Percentiles rank a stretch among this genome's conserved stretches.
These are phyloP conservation scores for Irpex lacteus DNA, from an alignment of 1,284 basidiomycete species.

Conservation along the genomic window DNA sequence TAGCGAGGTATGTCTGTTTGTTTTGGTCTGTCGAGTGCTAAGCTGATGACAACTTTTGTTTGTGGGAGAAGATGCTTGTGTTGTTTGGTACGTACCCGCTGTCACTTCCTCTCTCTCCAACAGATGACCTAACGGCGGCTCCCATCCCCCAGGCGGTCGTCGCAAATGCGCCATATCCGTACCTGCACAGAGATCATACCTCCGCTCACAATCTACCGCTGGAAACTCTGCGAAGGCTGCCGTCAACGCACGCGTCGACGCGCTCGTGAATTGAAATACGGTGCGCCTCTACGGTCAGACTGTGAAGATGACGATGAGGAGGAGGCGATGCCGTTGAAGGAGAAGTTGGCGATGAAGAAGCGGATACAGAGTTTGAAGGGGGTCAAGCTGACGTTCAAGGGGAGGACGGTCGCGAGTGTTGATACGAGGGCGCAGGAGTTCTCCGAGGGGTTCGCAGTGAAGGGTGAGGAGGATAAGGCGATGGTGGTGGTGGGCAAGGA, in stretches of 20 bases:
- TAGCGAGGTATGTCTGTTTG: too few relatives aligned
- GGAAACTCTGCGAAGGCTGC: constrained; percentile 36
- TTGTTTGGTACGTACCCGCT: not conserved
- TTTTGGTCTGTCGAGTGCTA: too few relatives aligned
- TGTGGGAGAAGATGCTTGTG: not conserved
- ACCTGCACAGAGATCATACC: constrained; percentile 37
- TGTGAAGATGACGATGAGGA: constrained; percentile 8
- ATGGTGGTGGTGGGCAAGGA: not conserved
- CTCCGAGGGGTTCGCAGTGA: too few relatives aligned
- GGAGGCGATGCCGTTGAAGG: not conserved
- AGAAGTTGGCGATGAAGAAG: not conserved
- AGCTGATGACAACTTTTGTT: too few relatives aligned
- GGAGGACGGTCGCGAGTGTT: constrained; percentile 10
- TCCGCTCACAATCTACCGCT: constrained; percentile 30
- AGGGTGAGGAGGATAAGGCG: too few relatives aligned
- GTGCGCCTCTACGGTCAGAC: constrained; percentile 1
- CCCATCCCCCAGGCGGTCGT: not conserved
- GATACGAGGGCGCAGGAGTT: constrained; percentile 4
- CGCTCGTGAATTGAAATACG: constrained; percentile 13
- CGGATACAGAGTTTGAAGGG: constrained; percentile 2
- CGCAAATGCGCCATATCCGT: constrained; percentile 27
- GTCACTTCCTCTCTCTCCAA: not conserved
- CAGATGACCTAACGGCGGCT: not conserved
- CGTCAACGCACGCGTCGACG: constrained; percentile 19
- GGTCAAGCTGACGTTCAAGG: constrained; percentile 12